These are phyloP conservation scores for Plasmodium blacklocki DNA, from an alignment of 169 alveolate species.

Conservation along the genomic window DNA sequence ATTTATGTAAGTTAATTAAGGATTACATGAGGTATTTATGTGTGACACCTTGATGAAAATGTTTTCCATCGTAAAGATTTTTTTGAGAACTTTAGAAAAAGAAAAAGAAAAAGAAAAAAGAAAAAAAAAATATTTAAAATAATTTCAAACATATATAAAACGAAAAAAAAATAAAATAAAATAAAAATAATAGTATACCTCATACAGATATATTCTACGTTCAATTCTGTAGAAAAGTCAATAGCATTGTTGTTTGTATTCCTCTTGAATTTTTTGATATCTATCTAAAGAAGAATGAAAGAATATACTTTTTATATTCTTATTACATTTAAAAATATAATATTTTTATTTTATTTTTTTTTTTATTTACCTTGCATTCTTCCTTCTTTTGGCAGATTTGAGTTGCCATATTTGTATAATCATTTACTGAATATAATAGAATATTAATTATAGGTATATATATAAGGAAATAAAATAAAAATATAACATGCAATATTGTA, in stretches of 20 bases:
- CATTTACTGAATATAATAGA: slow-evolving; percentile 20
- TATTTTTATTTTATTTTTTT: neutral
- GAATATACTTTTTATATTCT: neutral
- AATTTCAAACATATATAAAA: too few species aligned
- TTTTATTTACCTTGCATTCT: slow-evolving; percentile 34
- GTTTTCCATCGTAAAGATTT: slow-evolving; percentile 52
- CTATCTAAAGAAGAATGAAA: slow-evolving; percentile 40
- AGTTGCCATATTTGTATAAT: slow-evolving; percentile 63
- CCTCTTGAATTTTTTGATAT: slow-evolving; percentile 58
- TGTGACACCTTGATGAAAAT: slow-evolving; percentile 76
- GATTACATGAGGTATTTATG: slow-evolving; percentile 72
- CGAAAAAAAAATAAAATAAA: neutral
- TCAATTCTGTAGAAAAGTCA: slow-evolving; percentile 34
- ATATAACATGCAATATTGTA: neutral
- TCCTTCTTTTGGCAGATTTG: slow-evolving; percentile 68
- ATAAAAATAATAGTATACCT: slow-evolving; percentile 19
- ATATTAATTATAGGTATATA: neutral
- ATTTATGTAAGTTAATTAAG: neutral
- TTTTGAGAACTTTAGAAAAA: slow-evolving; percentile 38
- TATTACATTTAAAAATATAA: neutral
- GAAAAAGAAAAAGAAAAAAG: slow-evolving; percentile 19
- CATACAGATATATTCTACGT: slow-evolving; percentile 67
- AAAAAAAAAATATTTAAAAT: neutral
- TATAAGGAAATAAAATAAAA: neutral
- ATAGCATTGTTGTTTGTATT: slow-evolving; percentile 48